A percentile compares a stretch with the other conserved stretches of the same genome.
Evolutionary conservation across 768 basidiomycete species (phyloP).

Genomic region (Leucocoprinus sp.): DNA sequence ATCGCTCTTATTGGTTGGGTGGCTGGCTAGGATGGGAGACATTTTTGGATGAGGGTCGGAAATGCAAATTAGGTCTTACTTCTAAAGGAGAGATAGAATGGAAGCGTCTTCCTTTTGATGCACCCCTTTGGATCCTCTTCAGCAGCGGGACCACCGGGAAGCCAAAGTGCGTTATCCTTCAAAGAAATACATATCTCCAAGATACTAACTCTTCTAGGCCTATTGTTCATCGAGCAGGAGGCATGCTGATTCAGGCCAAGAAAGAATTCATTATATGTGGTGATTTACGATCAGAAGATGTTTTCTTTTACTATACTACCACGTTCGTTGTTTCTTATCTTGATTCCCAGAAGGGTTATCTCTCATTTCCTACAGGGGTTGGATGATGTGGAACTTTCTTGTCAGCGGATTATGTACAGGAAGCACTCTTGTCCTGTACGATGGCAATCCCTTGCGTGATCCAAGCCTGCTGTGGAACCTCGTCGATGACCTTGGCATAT

Average conservation of each 20-base stretch:
- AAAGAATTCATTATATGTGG: slow-evolving; percentile 67
- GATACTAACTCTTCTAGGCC: slow-evolving; percentile 35
- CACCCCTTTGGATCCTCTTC: slow-evolving; percentile 83
- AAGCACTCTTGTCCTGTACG: slow-evolving; percentile 69
- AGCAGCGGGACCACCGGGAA: slow-evolving; percentile 77
- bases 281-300: slow-evolving; percentile 55
- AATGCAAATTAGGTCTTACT: slow-evolving; percentile 38
- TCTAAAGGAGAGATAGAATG: slow-evolving; percentile 55
- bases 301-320: slow-evolving; percentile 80
- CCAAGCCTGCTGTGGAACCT: slow-evolving; percentile 61
- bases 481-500: slow-evolving; percentile 60
- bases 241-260: slow-evolving; percentile 66
- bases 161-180: slow-evolving; percentile 42
- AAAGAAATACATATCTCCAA: slow-evolving; percentile 1
- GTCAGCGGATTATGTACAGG: slow-evolving; percentile 56
- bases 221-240: slow-evolving; percentile 72
- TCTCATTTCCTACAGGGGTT: slow-evolving; percentile 41
- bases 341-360: background rate
- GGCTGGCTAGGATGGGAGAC: slow-evolving; percentile 49
- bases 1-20: slow-evolving; percentile 30
- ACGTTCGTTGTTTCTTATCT: slow-evolving; percentile 28
- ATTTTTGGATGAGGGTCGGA: slow-evolving; percentile 41
- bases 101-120: slow-evolving; percentile 54
- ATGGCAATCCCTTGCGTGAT: slow-evolving; percentile 70
- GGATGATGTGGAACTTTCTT: slow-evolving; percentile 94